These are phyloP conservation scores for Leishmania braziliensis DNA, from an alignment of 208 protist genomes.

Conservation along the genomic window DNA sequence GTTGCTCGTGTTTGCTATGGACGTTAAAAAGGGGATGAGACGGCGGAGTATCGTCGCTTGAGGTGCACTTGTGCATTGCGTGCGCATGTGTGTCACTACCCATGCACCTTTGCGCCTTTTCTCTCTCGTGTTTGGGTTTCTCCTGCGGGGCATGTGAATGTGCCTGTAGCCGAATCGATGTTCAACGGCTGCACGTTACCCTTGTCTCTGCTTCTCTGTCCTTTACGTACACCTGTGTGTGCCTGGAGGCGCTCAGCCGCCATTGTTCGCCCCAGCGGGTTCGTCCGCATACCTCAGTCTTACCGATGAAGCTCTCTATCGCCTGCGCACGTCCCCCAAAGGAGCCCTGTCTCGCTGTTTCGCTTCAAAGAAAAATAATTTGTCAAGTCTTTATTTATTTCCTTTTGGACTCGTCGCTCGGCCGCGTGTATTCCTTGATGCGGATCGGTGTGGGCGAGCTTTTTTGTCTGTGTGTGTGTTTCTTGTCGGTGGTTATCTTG, in stretches of 20 bases:
- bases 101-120: neutral
- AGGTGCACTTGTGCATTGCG: neutral
- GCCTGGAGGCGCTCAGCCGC: neutral
- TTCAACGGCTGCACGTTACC: neutral
- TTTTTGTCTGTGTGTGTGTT: neutral
- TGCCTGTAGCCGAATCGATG: neutral
- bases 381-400: neutral
- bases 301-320: neutral
- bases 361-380: neutral
- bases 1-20: neutral
- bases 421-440: neutral
- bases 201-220: neutral
- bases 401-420: neutral
- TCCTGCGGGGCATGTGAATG: neutral
- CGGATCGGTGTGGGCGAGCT: neutral
- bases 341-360: neutral
- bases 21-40: neutral
- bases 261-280: neutral
- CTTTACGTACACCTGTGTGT: neutral
- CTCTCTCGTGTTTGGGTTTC: too few relatives aligned
- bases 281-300: neutral
- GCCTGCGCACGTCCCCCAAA: neutral
- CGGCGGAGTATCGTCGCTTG: neutral
- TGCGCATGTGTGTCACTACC: neutral
- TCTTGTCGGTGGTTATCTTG: neutral